Evolutionary conservation across 352 stramenopile species (phyloP).

Genomic region (Globisporangium uncinulatum): DNA sequence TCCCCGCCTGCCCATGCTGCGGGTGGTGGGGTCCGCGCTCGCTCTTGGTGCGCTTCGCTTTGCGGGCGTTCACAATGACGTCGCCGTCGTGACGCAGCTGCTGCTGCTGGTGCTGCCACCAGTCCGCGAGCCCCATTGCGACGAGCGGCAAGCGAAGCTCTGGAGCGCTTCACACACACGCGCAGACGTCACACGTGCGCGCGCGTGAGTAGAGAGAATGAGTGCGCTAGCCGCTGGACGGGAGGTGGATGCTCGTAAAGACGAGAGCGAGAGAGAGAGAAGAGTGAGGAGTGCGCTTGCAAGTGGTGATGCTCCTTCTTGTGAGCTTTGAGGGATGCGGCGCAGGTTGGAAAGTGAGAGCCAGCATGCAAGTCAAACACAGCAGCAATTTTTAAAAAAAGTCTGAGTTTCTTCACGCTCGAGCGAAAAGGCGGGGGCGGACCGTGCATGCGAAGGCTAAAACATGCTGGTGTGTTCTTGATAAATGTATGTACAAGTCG

Average conservation of each 20-base stretch:
- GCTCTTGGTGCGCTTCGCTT: constrained; percentile 12
- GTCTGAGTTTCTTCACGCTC: too few relatives aligned
- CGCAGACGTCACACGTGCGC: background rate
- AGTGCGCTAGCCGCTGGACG: too few relatives aligned
- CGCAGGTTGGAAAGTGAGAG: background rate
- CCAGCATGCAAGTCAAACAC: background rate
- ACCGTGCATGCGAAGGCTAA: too few relatives aligned
- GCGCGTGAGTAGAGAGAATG: background rate
- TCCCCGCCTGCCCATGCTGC: constrained; percentile 1
- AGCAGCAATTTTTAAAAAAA: too few relatives aligned
- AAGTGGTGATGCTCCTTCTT: background rate
- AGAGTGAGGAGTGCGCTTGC: background rate
- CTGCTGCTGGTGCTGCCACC: constrained; percentile 11
- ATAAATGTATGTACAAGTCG: too few relatives aligned
- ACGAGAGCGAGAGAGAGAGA: background rate
- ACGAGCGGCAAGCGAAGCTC: background rate
- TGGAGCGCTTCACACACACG: background rate
- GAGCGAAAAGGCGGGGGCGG: too few relatives aligned
- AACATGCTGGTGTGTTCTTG: too few relatives aligned
- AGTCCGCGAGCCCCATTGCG: constrained; percentile 12
- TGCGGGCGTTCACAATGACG: background rate
- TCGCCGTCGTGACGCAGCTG: background rate
- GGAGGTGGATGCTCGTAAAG: too few relatives aligned
- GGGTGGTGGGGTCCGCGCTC: constrained; percentile 1
- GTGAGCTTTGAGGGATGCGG: constrained; percentile 1